phyloP scores from a whole-genome alignment of 495 filamentous ascomycete species.

The Acidomyces sp. region DNA sequence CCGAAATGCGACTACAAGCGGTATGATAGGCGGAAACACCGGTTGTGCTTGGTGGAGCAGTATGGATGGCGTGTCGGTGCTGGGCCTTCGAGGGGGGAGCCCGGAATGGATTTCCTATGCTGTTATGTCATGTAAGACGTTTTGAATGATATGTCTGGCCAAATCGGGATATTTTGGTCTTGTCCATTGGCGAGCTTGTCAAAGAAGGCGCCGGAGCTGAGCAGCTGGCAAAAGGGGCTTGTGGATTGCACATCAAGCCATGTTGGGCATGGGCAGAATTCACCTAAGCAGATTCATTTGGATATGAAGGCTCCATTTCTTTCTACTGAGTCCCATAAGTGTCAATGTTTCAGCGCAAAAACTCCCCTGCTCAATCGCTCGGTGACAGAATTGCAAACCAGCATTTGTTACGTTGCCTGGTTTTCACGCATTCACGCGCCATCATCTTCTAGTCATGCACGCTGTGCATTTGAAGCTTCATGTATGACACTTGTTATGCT shows the following conservation, averaged over 20 bases:
- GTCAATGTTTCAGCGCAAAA: too few species aligned
- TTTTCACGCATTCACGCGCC: too few species aligned
- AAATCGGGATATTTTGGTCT: not conserved
- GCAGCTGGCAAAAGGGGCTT: not conserved
- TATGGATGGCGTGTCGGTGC: constrained; percentile 5
- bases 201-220: not conserved
- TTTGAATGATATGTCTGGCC: not conserved
- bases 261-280: not conserved
- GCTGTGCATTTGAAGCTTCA: too few species aligned
- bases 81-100: constrained; percentile 1
- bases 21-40: constrained; percentile 15
- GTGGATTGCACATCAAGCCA: not conserved
- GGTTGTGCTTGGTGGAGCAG: constrained; percentile 3
- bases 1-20: constrained; percentile 26
- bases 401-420: too few species aligned
- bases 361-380: too few species aligned
- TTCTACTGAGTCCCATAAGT: too few species aligned
- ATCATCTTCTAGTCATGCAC: too few species aligned
- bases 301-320: too few species aligned
- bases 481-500: too few species aligned
- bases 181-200: too few species aligned
- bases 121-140: constrained; percentile 8
- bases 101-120: constrained; percentile 4
- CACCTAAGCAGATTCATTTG: too few species aligned
- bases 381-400: too few species aligned